Conservation (phyloP, 2,329 filamentous ascomycete genomes). For the Epichloe gansuensis region DNA sequence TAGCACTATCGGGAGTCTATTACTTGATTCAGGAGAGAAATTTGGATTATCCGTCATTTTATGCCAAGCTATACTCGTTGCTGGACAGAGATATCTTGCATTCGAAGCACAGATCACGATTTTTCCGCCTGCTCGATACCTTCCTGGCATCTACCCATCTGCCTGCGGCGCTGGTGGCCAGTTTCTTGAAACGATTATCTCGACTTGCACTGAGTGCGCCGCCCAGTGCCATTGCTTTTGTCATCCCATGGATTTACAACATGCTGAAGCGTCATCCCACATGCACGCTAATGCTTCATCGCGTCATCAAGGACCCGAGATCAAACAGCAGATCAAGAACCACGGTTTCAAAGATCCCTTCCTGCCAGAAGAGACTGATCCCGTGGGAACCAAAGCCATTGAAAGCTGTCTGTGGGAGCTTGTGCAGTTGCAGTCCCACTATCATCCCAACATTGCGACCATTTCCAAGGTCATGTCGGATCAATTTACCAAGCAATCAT, state of each 20-base stretch:
- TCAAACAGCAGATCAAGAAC: conserved; percentile 47
- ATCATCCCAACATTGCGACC: conserved; percentile 92
- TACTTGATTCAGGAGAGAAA: conserved; percentile 90
- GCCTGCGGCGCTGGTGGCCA: conserved; percentile 79
- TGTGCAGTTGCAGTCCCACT: conserved; percentile 80
- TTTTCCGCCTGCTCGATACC: conserved; percentile 83
- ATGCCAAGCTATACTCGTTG: conserved; percentile 83
- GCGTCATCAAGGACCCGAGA: conserved; percentile 49
- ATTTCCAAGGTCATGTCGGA: conserved; percentile 88
- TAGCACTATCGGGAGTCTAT: conserved; percentile 87
- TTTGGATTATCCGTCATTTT: conserved; percentile 91
- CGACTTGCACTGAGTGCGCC: conserved; percentile 78
- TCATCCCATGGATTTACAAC: conserved; percentile 93
- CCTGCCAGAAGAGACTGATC: conserved; percentile 61
- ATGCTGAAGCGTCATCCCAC: conserved; percentile 78
- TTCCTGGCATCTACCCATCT: conserved; percentile 89
- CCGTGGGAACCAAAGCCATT: conserved; percentile 74
- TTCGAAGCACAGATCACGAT: conserved; percentile 85
- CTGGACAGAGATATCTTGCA: conserved; percentile 78
- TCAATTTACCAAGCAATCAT: conserved; percentile 92
- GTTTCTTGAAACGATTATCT: conserved; percentile 89
- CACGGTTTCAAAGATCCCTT: conserved; percentile 62
- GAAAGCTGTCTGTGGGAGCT: conserved; percentile 95
- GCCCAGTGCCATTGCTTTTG: conserved; percentile 75
- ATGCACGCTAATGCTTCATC: conserved; percentile 93